These are phyloP conservation scores for Neofusicoccum parvum DNA, from an alignment of 2,329 filamentous ascomycete genomes.

Conservation along the genomic window DNA sequence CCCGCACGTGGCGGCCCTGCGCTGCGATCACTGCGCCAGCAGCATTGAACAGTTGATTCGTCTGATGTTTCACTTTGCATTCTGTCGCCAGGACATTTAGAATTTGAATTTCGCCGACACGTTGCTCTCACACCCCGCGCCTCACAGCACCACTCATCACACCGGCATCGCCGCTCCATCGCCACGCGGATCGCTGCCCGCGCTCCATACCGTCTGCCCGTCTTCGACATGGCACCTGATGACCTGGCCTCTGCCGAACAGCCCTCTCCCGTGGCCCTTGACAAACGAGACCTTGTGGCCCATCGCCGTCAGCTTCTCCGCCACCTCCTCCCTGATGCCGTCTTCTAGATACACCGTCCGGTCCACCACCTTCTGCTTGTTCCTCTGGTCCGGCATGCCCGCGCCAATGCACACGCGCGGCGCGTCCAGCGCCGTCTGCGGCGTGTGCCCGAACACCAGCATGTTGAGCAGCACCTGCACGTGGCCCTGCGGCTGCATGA, in stretches of 20 bases:
- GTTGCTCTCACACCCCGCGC: background rate
- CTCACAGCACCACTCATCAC: background rate
- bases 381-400: conserved; percentile 57
- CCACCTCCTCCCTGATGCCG: conserved; percentile 69
- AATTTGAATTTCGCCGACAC: background rate
- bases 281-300: conserved; percentile 76
- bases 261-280: conserved; percentile 62
- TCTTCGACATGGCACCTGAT: conserved; percentile 80
- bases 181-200: conserved; percentile 82
- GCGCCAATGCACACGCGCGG: conserved; percentile 87
- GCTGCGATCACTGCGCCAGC: background rate
- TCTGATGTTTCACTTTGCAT: background rate
- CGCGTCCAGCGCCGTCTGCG: conserved; percentile 87
- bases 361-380: conserved; percentile 58
- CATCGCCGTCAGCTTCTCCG: conserved; percentile 66
- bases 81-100: background rate
- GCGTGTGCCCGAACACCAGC: conserved; percentile 76
- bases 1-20: conserved; percentile 5
- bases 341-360: conserved; percentile 78
- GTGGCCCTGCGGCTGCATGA: conserved; percentile 97
- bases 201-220: conserved; percentile 75
- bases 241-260: conserved; percentile 87
- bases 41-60: background rate
- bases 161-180: conserved; percentile 71
- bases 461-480: conserved; percentile 92